Evolutionary conservation across 345 rosid species (phyloP).

Genomic region (Syzygium oleosum): DNA sequence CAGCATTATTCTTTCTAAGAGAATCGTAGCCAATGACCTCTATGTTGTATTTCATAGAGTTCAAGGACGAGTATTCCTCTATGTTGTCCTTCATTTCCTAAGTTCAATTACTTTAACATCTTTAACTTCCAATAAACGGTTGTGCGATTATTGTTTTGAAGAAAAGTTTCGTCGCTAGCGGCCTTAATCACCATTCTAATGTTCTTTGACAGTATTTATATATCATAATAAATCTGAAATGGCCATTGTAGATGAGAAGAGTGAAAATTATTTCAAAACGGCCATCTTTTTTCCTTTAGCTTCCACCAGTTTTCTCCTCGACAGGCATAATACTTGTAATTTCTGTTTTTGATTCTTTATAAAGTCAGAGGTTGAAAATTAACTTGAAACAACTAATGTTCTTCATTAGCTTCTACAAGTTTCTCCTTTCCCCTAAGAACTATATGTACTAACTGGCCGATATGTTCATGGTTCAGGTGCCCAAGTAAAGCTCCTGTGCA

Average conservation of each 20-base stretch:
- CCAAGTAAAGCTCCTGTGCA: conserved; percentile 56
- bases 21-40: not conserved
- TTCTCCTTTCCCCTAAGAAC: not conserved
- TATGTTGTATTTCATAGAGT: not conserved
- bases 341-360: not conserved
- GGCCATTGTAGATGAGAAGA: not conserved
- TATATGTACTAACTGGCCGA: not conserved
- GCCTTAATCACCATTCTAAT: not conserved
- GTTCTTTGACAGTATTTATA: not conserved
- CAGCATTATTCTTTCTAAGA: not conserved
- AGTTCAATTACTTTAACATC: not conserved
- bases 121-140: not conserved
- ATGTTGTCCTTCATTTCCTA: not conserved
- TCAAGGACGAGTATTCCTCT: not conserved
- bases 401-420: not conserved
- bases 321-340: not conserved
- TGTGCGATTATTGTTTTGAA: not conserved
- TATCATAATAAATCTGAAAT: not conserved
- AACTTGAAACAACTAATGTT: not conserved
- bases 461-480: conserved; percentile 39
- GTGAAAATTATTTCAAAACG: not conserved
- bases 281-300: not conserved
- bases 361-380: not conserved
- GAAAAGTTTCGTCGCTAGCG: not conserved
- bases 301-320: not conserved